phyloP scores from a whole-genome alignment of 2,329 filamentous ascomycete species.

The Cladosporium austrohemisphaericum region DNA sequence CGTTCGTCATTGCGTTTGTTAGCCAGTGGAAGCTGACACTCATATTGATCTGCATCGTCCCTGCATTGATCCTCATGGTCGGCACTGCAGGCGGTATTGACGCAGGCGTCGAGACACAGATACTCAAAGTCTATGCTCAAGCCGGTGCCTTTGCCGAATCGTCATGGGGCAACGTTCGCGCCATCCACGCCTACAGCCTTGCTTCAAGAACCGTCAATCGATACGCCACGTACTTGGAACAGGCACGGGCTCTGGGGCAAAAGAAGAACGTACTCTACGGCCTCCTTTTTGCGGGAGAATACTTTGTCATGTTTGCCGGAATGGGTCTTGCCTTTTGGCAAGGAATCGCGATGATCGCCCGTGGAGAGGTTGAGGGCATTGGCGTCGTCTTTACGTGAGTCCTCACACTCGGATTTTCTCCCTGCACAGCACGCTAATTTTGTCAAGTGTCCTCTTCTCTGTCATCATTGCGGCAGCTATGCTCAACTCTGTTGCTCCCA shows the following conservation, averaged over 20 bases:
- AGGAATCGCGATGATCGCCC: constrained; percentile 36
- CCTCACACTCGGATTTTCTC: not conserved
- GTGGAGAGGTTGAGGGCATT: constrained; percentile 29
- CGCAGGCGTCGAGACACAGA: not conserved
- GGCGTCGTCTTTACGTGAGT: constrained; percentile 33
- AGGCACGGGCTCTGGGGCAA: constrained; percentile 42
- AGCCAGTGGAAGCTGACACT: constrained; percentile 38
- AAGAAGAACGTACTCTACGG: constrained; percentile 44
- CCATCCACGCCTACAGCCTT: constrained; percentile 49
- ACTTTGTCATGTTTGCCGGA: constrained; percentile 40
- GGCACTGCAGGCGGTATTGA: not conserved
- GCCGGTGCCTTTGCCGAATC: constrained; percentile 49
- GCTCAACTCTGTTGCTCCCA: not conserved
- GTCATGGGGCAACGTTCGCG: constrained; percentile 45
- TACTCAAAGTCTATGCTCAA: constrained; percentile 37
- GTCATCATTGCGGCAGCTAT: not conserved
- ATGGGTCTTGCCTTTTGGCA: constrained; percentile 44
- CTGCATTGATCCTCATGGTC: not conserved
- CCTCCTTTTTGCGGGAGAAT: constrained; percentile 41
- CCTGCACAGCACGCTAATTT: not conserved
- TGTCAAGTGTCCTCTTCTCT: not conserved
- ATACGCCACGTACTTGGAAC: constrained; percentile 42
- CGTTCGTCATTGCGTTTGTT: constrained; percentile 39
- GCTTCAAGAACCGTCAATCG: constrained; percentile 39
- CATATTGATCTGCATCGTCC: not conserved